Percentiles rank a stretch among this genome's conserved stretches.
Evolutionary conservation across 2,329 filamentous ascomycete genomes (phyloP).

Genomic region (Cercospora sesami): DNA sequence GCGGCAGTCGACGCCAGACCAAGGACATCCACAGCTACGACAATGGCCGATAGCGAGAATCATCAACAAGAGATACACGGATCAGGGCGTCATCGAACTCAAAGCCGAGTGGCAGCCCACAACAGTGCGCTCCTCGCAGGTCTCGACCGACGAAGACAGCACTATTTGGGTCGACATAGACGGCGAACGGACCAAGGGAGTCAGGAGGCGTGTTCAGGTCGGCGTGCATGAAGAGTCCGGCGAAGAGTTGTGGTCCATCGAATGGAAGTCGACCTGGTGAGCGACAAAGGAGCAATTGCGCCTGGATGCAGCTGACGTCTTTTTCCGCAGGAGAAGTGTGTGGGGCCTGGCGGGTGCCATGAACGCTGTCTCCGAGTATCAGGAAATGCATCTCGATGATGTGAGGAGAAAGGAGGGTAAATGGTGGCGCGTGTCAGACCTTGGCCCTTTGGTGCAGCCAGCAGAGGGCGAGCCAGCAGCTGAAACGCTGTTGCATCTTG

Average conservation of each 20-base stretch:
- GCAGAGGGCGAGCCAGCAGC: neutral
- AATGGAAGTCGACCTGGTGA: constrained; percentile 7
- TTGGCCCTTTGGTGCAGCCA: neutral
- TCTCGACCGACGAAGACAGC: neutral
- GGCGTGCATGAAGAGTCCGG: neutral
- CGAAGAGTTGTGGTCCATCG: neutral
- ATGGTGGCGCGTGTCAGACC: constrained; percentile 2
- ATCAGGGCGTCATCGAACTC: constrained; percentile 2
- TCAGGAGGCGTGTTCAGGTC: neutral
- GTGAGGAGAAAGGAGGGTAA: constrained; percentile 3
- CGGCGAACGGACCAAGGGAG: neutral
- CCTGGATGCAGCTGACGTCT: neutral
- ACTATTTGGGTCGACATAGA: neutral
- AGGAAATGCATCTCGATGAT: neutral
- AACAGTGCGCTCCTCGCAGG: neutral
- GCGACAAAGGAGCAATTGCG: neutral
- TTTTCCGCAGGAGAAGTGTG: neutral
- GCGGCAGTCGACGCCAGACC: neutral
- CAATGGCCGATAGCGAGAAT: neutral
- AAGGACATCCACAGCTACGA: neutral
- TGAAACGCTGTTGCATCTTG: neutral
- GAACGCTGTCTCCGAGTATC: neutral
- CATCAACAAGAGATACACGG: neutral
- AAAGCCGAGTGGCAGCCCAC: constrained; percentile 4
- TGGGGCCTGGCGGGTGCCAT: constrained; percentile 1